Evolutionary conservation across 2,329 filamentous ascomycete species (phyloP).

Genomic region (Colletotrichum higginsianum): DNA sequence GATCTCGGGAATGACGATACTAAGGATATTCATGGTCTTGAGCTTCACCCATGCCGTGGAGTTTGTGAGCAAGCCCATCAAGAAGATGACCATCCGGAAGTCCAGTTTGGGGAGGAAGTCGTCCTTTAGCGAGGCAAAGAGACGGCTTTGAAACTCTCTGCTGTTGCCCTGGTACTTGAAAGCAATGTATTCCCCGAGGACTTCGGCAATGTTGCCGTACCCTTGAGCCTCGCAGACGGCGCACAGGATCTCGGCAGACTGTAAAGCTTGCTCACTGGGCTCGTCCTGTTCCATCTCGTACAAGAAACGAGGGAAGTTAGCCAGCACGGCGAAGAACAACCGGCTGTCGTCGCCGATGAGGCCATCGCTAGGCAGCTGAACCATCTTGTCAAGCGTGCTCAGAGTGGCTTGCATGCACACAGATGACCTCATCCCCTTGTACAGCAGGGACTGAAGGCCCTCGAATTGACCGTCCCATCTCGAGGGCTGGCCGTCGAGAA

Average conservation of each 20-base stretch:
- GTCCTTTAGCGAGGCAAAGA: conserved; percentile 81
- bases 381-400: conserved; percentile 82
- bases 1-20: conserved; percentile 87
- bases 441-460: conserved; percentile 86
- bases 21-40: conserved; percentile 92
- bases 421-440: conserved; percentile 93
- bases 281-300: conserved; percentile 79
- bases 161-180: conserved; percentile 73
- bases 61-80: conserved; percentile 94
- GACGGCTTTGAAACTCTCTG: conserved; percentile 82
- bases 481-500: conserved; percentile 84
- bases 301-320: conserved; percentile 91
- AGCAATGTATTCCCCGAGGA: conserved; percentile 79
- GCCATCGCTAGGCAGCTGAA: conserved; percentile 82
- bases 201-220: conserved; percentile 75
- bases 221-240: conserved; percentile 81
- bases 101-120: conserved; percentile 88
- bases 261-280: conserved; percentile 69
- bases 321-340: conserved; percentile 87
- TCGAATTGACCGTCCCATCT: conserved; percentile 93
- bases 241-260: conserved; percentile 79
- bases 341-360: conserved; percentile 87
- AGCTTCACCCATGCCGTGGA: conserved; percentile 90
- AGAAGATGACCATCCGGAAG: conserved; percentile 87
- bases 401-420: conserved; percentile 85